Percentiles rank a stretch among this genome's conserved stretches.
These are phyloP conservation scores for Purshia tridentata DNA, from an alignment of 306 rosid species.

Conservation along the genomic window DNA sequence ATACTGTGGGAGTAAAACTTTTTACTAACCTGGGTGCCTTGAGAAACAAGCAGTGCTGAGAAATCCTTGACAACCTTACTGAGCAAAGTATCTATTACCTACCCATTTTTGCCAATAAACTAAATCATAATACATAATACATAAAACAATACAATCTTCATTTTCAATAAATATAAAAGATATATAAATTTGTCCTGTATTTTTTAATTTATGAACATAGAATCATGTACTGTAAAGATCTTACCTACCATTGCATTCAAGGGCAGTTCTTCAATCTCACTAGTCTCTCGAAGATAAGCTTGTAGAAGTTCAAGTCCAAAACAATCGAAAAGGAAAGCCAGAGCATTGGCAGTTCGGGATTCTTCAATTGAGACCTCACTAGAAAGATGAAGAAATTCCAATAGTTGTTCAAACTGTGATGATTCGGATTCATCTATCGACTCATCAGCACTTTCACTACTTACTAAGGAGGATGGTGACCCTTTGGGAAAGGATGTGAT, in stretches of 20 bases:
- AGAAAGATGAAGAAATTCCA: conserved; percentile 74
- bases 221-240: conserved; percentile 36
- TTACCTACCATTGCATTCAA: conserved; percentile 98
- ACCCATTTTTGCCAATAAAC: conserved; percentile 24
- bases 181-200: not conserved
- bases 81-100: conserved; percentile 83
- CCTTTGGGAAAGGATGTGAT: conserved; percentile 73
- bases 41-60: conserved; percentile 82
- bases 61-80: conserved; percentile 78
- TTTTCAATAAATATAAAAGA: not conserved
- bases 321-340: conserved; percentile 79
- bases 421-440: conserved; percentile 73
- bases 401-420: conserved; percentile 70
- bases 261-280: conserved; percentile 62
- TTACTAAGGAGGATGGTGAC: conserved; percentile 48
- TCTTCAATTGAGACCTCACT: conserved; percentile 67
- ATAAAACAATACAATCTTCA: conserved; percentile 11
- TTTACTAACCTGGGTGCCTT: conserved; percentile 78
- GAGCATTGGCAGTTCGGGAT: conserved; percentile 58
- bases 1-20: not conserved
- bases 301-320: conserved; percentile 82
- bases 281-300: conserved; percentile 72
- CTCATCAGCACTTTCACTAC: conserved; percentile 71
- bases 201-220: not conserved
- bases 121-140: conserved; percentile 33